Evolutionary conservation across 2,329 filamentous ascomycete species (phyloP).

Genomic region (Dothistroma septosporum): DNA sequence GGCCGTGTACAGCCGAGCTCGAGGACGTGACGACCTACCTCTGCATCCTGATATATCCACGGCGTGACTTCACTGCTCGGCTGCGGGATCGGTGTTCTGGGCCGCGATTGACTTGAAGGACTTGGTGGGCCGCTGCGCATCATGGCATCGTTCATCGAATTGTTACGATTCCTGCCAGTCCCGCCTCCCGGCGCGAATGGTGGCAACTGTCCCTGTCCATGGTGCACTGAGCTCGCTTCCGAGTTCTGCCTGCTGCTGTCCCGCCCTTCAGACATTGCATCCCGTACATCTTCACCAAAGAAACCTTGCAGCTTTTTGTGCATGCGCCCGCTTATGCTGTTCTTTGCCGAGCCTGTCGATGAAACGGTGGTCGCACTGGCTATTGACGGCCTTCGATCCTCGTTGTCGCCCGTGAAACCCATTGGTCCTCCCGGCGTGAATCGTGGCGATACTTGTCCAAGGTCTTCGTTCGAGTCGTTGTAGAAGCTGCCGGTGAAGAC

Average conservation of each 20-base stretch:
- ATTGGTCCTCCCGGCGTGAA: slow-evolving; percentile 56
- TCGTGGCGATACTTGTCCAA: slow-evolving; percentile 65
- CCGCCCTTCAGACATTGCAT: slow-evolving; percentile 31
- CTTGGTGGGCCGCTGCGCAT: slow-evolving; percentile 58
- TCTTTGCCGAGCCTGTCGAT: slow-evolving; percentile 71
- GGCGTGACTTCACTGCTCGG: slow-evolving; percentile 81
- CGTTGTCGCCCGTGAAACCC: slow-evolving; percentile 54
- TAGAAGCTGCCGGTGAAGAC: slow-evolving; percentile 53
- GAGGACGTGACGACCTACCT: slow-evolving; percentile 24
- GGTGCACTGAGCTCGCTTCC: slow-evolving; percentile 46
- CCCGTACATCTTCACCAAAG: slow-evolving; percentile 84
- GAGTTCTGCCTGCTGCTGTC: slow-evolving; percentile 59
- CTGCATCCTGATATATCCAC: slow-evolving; percentile 75
- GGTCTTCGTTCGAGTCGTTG: slow-evolving; percentile 70
- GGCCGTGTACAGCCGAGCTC: neutral
- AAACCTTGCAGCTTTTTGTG: slow-evolving; percentile 89
- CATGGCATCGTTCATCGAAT: slow-evolving; percentile 68
- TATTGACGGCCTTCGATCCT: slow-evolving; percentile 79
- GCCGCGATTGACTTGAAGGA: slow-evolving; percentile 66
- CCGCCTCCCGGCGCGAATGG: slow-evolving; percentile 47
- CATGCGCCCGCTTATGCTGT: slow-evolving; percentile 61
- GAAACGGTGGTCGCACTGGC: slow-evolving; percentile 84
- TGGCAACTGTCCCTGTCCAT: slow-evolving; percentile 43
- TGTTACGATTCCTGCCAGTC: slow-evolving; percentile 66
- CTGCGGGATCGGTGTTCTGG: slow-evolving; percentile 62